Base-by-base conservation (phyloP, 257 asterid genomes). In the Ilex asprella region DNA sequence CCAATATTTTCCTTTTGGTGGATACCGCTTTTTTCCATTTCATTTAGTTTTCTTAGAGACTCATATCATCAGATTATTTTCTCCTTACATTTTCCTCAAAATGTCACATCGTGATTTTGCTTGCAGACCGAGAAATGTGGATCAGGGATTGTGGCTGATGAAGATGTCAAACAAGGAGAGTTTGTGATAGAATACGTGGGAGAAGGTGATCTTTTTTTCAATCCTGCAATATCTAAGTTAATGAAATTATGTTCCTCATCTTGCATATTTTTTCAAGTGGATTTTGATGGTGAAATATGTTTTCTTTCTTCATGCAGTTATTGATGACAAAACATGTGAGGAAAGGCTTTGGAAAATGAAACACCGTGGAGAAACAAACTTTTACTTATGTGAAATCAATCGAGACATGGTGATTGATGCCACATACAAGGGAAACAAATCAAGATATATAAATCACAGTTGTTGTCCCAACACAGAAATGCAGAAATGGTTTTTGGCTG, bases 331-430 rank as follows among this genome's bases (percentile, higher is more conserved):
- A 75, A 89, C 96, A 66, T 93, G 99, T 71, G 99, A 87, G 75
- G 97, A 89, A 70, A 79, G 99, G 78, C 93, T 93, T 46, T 93
- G 99, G 99, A 87, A 85, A 81, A 79, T 93, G 99, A 93, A 93
- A 75, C 87, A 82, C 81, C 76, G 85, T 30, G 99, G 94, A 47
- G 97, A 89, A 71, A 80, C 87, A 65, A 93, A 93, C 56, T 93
- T 93, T 70, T 93, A 93, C 79, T 85, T 93, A 32, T 93, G 99
- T 72, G 99, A 93, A 73, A 89, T 93, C 65, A 93, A 85, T 61
- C 83, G 95, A 57, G 94, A 93, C 75, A 89, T 81, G 95, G 99
- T 93, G 72, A 93, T 93, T 74, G 99, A 93, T 84, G 99, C 99
- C 64, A 87, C 96, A 71, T 87, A 81, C 61, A 93, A 93, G 77